Evolutionary conservation across 139 green algal species (phyloP).

Genomic region (Diplosphaera chodatii): DNA sequence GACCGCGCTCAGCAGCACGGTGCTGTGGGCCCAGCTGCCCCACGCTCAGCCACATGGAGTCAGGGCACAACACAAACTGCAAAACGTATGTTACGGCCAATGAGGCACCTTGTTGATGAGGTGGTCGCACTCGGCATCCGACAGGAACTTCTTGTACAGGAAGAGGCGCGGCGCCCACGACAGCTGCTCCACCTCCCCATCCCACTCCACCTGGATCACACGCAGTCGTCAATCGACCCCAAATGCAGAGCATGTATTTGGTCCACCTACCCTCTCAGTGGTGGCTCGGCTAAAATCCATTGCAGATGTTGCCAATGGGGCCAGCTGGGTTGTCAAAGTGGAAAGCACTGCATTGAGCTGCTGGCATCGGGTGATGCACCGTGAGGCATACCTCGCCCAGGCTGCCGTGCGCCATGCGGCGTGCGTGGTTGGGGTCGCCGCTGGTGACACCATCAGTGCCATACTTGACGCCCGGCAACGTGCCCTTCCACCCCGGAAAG

Average conservation of each 20-base stretch:
- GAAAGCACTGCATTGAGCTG: no score
- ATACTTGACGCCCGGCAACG: constrained; percentile 23
- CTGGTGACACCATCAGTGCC: background rate
- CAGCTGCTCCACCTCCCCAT: constrained; percentile 40
- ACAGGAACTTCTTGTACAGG: constrained; percentile 47
- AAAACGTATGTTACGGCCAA: background rate
- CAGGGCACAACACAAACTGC: no score
- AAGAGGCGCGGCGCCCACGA: constrained; percentile 38
- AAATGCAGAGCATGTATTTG: no score
- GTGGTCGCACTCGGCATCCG: constrained; percentile 50
- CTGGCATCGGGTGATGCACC: no score
- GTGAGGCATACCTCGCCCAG: background rate
- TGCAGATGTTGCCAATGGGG: no score
- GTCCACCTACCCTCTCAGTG: no score
- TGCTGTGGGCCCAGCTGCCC: no score
- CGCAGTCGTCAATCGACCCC: no score
- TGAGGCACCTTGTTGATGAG: constrained; percentile 24
- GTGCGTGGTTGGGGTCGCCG: background rate
- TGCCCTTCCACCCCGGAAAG: constrained; percentile 52
- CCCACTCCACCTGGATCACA: constrained; percentile 55
- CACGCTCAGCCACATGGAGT: no score
- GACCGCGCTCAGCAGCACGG: no score
- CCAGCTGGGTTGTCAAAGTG: no score
- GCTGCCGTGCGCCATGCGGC: background rate
- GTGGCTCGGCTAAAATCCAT: no score